phyloP scores from a whole-genome alignment of 139 green algal species.

The Chlamydomonas schloesseri region DNA sequence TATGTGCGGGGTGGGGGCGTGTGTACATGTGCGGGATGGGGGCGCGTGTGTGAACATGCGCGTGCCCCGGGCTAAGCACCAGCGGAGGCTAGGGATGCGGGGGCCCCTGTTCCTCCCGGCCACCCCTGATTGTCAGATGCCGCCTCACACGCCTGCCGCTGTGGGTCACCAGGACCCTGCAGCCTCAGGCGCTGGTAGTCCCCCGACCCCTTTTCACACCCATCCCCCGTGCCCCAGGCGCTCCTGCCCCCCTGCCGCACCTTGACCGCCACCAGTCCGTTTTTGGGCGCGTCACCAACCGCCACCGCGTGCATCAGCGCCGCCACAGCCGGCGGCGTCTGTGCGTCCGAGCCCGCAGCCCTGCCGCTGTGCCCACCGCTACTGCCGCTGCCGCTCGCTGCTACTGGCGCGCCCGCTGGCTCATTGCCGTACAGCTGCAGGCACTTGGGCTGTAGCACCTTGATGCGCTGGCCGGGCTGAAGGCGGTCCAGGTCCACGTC shows the following conservation, averaged over 20 bases:
- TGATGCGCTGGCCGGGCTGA: constrained; percentile 38
- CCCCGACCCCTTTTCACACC: too few species aligned
- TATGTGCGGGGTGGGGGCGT: not conserved
- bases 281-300: constrained; percentile 52
- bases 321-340: not conserved
- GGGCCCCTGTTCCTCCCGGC: too few species aligned
- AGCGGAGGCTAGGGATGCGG: too few species aligned
- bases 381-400: not conserved
- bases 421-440: not conserved
- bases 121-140: too few species aligned
- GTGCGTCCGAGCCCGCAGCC: not conserved
- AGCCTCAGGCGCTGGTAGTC: too few species aligned
- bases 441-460: constrained; percentile 29
- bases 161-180: too few species aligned
- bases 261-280: constrained; percentile 91
- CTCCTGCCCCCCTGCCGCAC: not conserved
- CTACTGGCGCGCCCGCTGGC: not conserved
- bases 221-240: not conserved
- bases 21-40: not conserved
- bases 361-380: not conserved
- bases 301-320: constrained; percentile 58
- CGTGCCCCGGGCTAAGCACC: too few species aligned
- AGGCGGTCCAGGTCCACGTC: constrained; percentile 47
- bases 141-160: too few species aligned
- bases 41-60: not conserved